phyloP scores from a whole-genome alignment of 768 basidiomycete species.

The Exidia glandulosa region DNA sequence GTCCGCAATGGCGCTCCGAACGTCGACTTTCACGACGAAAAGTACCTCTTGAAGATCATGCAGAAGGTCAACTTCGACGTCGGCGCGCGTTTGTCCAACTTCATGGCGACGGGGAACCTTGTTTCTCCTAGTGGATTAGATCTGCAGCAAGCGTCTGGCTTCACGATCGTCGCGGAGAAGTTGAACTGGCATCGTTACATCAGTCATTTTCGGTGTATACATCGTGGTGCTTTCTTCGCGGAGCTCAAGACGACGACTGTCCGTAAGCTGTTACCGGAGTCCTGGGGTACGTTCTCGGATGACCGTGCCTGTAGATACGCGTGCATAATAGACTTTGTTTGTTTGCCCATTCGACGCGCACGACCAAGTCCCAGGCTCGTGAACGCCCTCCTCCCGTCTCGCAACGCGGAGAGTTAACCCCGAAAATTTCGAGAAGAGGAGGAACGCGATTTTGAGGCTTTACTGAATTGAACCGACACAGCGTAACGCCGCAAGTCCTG shows the following conservation, averaged over 20 bases:
- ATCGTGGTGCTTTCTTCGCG: constrained; percentile 98
- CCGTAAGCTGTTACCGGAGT: constrained; percentile 90
- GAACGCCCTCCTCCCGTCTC: no score
- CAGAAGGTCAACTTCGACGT: constrained; percentile 83
- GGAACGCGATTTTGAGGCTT: no score
- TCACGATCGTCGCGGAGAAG: constrained; percentile 95
- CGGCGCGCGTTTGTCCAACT: constrained; percentile 80
- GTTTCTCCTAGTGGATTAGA: constrained; percentile 92
- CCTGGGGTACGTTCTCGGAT: no score
- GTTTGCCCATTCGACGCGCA: no score
- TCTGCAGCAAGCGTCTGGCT: constrained; percentile 95
- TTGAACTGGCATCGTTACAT: constrained; percentile 98
- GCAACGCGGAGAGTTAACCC: no score
- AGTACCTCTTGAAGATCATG: constrained; percentile 71
- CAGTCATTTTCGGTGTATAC: constrained; percentile 95
- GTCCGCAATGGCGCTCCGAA: constrained; percentile 58
- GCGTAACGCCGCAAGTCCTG: no score
- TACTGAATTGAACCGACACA: no score
- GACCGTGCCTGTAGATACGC: no score
- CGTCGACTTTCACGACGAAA: constrained; percentile 86
- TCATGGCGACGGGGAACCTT: constrained; percentile 94
- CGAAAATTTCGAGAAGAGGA: no score
- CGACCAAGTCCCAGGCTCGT: no score
- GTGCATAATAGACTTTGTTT: no score
- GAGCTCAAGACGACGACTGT: constrained; percentile 97